Base-by-base conservation (phyloP, 75 land plant species). In the Pseudotsuga menziesii region DNA sequence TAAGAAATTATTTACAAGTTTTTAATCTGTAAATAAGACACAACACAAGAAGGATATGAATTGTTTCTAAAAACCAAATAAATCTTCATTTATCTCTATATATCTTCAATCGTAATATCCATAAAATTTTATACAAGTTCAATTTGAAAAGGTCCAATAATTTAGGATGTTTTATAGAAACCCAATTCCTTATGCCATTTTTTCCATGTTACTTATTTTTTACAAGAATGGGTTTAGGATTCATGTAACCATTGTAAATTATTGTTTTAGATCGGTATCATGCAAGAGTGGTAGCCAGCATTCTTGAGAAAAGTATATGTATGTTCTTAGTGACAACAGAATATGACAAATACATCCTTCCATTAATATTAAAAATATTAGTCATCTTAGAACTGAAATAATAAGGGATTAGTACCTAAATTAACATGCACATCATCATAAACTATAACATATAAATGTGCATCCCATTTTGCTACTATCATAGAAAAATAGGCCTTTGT, bases 381-480 rank as follows among this genome's bases (percentile, higher is more conserved):
- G 5, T 39, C 0, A 39, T 4, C 41, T 4, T 39, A 3, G 41
- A 39, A 4, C 41, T 39, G 3, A 39, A 39, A 39, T 4, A 39
- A 39, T 2, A 3, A 39, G 41, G 2, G 41, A 39, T 39, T 39
- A 4, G 41, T 39, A 89, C 90, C 91, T 56, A 89, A 52, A 67
- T 89, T 89, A 6, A 93, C 78, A 82, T 91, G 93, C 61, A 93
- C 87, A 75, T 92, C 92, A 72, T 93, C 91, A 67, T 85, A 88
- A 4, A 89, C 84, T 70, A 83, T 89, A 54, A 94, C 85, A 73
- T 87, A 92, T 78, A 92, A 94, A 14, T 94, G 92, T 17, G 97
- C 97, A 83, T 94, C 91, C 96, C 93, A 93, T 13, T 78, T 79
- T 5, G 83, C 54, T 13, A 84, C 85, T n/a, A 89, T 91, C 35